Evolutionary conservation across 148 eudicot species (phyloP).

Genomic region (Heliosperma pusillum): DNA sequence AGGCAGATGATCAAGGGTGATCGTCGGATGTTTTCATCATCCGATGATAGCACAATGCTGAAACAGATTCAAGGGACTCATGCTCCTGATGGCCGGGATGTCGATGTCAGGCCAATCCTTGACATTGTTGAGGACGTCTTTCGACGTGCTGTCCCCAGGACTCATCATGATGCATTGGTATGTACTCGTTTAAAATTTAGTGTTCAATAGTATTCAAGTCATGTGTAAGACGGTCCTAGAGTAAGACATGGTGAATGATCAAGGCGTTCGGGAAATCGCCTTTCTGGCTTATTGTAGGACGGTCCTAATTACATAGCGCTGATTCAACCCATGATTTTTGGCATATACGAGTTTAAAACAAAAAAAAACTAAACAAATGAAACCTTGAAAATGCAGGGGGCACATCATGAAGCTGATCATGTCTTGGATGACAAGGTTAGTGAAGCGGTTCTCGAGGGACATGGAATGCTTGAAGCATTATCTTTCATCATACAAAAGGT

Average conservation of each 20-base stretch:
- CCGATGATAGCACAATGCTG: slow-evolving; percentile 70
- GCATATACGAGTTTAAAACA: no score
- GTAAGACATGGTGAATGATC: no score
- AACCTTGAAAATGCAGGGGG: slow-evolving; percentile 54
- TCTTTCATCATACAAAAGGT: slow-evolving; percentile 64
- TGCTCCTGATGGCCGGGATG: slow-evolving; percentile 64
- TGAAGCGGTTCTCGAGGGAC: slow-evolving; percentile 35
- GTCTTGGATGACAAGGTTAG: slow-evolving; percentile 40
- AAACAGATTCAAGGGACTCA: slow-evolving; percentile 74
- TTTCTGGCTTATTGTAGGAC: neutral
- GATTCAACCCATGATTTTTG: no score
- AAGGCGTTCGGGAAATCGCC: no score
- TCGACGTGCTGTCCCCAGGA: slow-evolving; percentile 41
- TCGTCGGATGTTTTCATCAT: slow-evolving; percentile 60
- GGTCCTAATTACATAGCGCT: neutral
- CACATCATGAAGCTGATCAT: slow-evolving; percentile 26
- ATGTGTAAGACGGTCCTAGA: neutral
- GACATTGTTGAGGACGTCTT: slow-evolving; percentile 56
- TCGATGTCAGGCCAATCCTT: slow-evolving; percentile 63
- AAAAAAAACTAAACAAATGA: no score
- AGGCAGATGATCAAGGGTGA: slow-evolving; percentile 46
- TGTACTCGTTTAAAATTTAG: neutral
- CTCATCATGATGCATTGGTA: slow-evolving; percentile 31
- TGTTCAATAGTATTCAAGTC: no score
- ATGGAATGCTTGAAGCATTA: slow-evolving; percentile 55